phyloP scores from a whole-genome alignment of 345 rosid genomes.

The Sisymbrium irio region DNA sequence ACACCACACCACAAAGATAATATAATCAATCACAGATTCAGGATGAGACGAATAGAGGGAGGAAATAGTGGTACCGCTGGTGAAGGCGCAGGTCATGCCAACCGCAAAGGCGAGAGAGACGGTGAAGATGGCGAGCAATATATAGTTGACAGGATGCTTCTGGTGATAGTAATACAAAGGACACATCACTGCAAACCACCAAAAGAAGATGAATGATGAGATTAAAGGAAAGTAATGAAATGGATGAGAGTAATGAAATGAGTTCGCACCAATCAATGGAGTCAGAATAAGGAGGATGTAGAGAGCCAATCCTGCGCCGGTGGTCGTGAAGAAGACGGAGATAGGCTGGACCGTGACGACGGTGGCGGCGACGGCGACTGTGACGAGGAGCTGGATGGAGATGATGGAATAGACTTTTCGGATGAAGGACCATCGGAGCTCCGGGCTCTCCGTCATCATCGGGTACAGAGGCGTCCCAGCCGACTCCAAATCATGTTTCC shows the following conservation, averaged over 20 bases:
- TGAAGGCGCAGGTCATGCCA: conserved; percentile 89
- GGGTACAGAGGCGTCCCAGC: conserved; percentile 77
- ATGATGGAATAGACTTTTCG: conserved; percentile 81
- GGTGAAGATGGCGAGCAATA: conserved; percentile 78
- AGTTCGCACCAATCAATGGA: conserved; percentile 62
- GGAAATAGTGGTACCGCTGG: conserved; percentile 37
- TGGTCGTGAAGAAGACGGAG: conserved; percentile 61
- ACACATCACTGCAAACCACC: conserved; percentile 51
- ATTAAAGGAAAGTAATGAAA: no score
- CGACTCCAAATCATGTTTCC: conserved; percentile 63
- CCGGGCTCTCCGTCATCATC: conserved; percentile 80
- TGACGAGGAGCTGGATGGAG: conserved; percentile 63
- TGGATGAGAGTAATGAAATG: no score
- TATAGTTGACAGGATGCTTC: conserved; percentile 83
- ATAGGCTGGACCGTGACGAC: conserved; percentile 68
- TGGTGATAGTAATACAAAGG: conserved; percentile 83
- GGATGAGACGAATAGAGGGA: no score
- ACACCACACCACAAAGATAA: no score
- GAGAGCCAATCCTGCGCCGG: conserved; percentile 64
- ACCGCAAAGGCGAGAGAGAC: conserved; percentile 64
- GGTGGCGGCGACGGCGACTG: conserved; percentile 71
- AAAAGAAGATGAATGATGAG: no score
- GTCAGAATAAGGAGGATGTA: conserved; percentile 68
- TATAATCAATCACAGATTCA: no score
- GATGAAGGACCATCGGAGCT: conserved; percentile 89